phyloP scores from a whole-genome alignment of 2,329 filamentous ascomycete genomes.

The Colletotrichum plurivorum region DNA sequence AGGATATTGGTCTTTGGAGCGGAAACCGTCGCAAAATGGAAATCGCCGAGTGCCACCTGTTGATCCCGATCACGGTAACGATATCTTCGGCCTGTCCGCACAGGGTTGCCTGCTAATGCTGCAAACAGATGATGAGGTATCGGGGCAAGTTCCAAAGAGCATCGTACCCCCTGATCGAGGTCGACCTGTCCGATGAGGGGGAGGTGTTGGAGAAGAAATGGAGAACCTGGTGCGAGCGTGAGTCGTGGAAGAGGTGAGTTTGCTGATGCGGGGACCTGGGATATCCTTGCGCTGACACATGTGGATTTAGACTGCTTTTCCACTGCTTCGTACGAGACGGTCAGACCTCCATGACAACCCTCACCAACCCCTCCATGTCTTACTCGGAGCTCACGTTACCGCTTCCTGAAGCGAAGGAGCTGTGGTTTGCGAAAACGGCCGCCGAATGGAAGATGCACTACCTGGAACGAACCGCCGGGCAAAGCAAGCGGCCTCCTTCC shows the following conservation, averaged over 20 bases:
- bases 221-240: slow-evolving; percentile 73
- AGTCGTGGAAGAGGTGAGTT: slow-evolving; percentile 74
- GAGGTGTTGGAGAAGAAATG: slow-evolving; percentile 74
- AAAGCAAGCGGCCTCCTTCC: slow-evolving; percentile 62
- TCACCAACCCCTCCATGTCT: slow-evolving; percentile 75
- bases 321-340: slow-evolving; percentile 76
- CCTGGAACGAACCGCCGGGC: slow-evolving; percentile 56
- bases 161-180: slow-evolving; percentile 65
- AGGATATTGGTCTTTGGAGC: slow-evolving; percentile 68
- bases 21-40: slow-evolving; percentile 70
- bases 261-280: too few species aligned
- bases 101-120: slow-evolving; percentile 14
- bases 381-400: slow-evolving; percentile 79
- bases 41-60: slow-evolving; percentile 65
- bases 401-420: slow-evolving; percentile 70
- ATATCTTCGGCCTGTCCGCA: neutral
- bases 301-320: slow-evolving; percentile 67
- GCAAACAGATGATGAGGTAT: slow-evolving; percentile 65
- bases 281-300: slow-evolving; percentile 37
- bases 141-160: slow-evolving; percentile 71
- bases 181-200: slow-evolving; percentile 68
- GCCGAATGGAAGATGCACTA: slow-evolving; percentile 75
- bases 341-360: slow-evolving; percentile 76
- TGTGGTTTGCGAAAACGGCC: slow-evolving; percentile 78
- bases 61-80: slow-evolving; percentile 61